These are phyloP conservation scores for Trametes cinnabarina DNA, from an alignment of 768 basidiomycete species.

Conservation along the genomic window DNA sequence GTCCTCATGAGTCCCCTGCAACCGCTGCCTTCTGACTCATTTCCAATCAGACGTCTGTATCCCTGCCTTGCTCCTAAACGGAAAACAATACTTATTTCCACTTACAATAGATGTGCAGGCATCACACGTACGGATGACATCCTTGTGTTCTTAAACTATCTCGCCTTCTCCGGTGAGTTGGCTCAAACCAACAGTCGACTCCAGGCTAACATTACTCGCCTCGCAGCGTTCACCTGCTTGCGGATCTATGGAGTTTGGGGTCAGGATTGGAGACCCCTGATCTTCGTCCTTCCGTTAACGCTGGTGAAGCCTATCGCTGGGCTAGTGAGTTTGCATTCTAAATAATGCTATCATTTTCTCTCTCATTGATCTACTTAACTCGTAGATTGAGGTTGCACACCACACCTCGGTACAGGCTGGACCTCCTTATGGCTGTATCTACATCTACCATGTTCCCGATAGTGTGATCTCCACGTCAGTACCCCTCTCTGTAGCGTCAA, in stretches of 20 bases:
- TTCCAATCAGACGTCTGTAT: not conserved
- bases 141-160: not conserved
- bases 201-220: not conserved
- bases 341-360: no score
- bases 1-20: not conserved
- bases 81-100: no score
- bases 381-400: constrained; percentile 1
- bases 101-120: not conserved
- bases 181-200: no score
- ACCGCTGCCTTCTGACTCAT: not conserved
- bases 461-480: not conserved
- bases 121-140: not conserved
- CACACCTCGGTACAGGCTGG: constrained; percentile 13
- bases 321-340: constrained; percentile 9
- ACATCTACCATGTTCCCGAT: not conserved
- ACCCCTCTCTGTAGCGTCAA: not conserved
- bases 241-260: constrained; percentile 20
- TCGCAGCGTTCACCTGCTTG: not conserved
- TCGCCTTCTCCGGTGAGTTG: not conserved
- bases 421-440: constrained; percentile 15
- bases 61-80: no score
- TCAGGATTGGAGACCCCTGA: constrained; percentile 15
- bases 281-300: constrained; percentile 8
- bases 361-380: not conserved
- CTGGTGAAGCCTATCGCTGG: constrained; percentile 4